A percentile compares a stretch with the other conserved stretches of the same genome.
These are phyloP conservation scores for Cyberlindnera suaveolens DNA, from an alignment of 805 yeast genomes.

Conservation along the genomic window DNA sequence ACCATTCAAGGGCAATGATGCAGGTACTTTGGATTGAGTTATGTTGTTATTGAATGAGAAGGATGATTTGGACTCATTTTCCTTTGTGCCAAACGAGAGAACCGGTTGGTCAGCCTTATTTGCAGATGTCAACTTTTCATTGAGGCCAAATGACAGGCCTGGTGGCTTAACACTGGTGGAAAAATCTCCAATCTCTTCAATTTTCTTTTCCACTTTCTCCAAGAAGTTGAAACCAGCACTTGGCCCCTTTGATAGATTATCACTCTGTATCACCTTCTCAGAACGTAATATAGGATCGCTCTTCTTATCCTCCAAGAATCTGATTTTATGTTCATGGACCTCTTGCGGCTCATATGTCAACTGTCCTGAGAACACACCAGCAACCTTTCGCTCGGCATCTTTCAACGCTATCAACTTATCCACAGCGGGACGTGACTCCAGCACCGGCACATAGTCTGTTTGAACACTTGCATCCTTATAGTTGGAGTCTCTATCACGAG, in stretches of 20 bases:
- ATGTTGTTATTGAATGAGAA: too few species aligned
- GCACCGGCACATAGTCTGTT: constrained; percentile 17
- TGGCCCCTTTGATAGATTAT: constrained; percentile 16
- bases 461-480: constrained; percentile 21
- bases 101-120: too few species aligned
- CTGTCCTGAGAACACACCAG: constrained; percentile 23
- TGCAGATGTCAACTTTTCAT: too few species aligned
- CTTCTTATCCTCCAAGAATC: constrained; percentile 10
- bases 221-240: constrained; percentile 26
- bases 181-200: neutral
- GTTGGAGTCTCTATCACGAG: neutral
- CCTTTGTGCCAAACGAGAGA: too few species aligned
- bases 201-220: constrained; percentile 1
- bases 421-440: constrained; percentile 11
- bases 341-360: constrained; percentile 21
- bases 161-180: neutral
- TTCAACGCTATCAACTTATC: constrained; percentile 8
- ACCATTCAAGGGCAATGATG: neutral
- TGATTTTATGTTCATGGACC: constrained; percentile 13
- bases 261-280: constrained; percentile 14
- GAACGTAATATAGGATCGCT: constrained; percentile 3
- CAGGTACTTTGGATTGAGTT: too few species aligned
- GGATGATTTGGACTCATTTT: too few species aligned
- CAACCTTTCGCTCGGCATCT: constrained; percentile 18
- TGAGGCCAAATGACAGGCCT: too few species aligned